Percentiles rank a stretch among this genome's conserved stretches.
Evolutionary conservation across 129 eudicot genomes (phyloP).

Genomic region (Kitagawia praeruptora): DNA sequence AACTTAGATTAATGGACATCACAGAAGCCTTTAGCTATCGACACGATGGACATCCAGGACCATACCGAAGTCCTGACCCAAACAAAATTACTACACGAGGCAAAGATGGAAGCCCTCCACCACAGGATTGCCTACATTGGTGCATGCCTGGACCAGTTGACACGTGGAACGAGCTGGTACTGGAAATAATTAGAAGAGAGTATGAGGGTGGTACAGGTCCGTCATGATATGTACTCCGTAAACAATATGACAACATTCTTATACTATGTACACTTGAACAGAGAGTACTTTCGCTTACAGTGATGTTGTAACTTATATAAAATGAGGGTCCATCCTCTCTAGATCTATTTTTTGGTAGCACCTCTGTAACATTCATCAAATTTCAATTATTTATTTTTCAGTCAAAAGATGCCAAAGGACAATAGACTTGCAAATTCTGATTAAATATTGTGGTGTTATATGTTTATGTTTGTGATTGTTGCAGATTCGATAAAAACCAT

Average conservation of each 20-base stretch:
- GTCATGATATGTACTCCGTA: background rate
- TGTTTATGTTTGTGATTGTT: background rate
- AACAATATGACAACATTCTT: background rate
- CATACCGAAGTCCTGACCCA: conserved; percentile 76
- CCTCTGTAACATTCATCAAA: background rate
- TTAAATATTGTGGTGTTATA: background rate
- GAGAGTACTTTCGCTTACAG: background rate
- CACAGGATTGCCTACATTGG: conserved; percentile 98
- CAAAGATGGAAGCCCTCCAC: conserved; percentile 80
- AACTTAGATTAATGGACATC: conserved; percentile 63
- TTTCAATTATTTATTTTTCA: background rate
- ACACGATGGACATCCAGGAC: conserved; percentile 99
- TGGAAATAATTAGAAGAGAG: conserved; percentile 71
- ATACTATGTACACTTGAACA: background rate
- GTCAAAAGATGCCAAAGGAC: background rate
- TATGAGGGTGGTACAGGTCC: conserved; percentile 25
- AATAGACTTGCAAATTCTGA: background rate
- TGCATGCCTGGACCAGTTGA: conserved; percentile 99
- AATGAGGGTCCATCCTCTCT: background rate
- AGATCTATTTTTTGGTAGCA: background rate
- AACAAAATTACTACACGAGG: conserved; percentile 67
- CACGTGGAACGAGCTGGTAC: conserved; percentile 81
- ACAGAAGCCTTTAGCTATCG: conserved; percentile 64
- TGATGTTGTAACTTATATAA: background rate
- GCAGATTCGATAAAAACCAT: background rate